Base-by-base conservation (phyloP, 345 rosid species). In the Gossypium arboreum region DNA sequence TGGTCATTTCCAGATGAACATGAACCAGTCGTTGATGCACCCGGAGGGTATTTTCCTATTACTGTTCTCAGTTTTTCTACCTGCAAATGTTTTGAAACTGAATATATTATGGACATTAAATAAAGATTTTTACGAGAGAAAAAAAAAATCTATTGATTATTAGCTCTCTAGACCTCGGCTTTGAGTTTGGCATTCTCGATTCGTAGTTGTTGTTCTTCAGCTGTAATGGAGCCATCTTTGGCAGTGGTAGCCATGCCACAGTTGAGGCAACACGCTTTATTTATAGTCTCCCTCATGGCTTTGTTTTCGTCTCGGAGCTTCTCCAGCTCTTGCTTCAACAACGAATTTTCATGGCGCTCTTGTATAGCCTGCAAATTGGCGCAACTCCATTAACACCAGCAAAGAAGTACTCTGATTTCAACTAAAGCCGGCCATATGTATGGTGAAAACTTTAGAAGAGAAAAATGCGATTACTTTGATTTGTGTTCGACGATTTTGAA, bases 401-500 rank as follows among this genome's bases (percentile, higher is more conserved):
- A 67, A 45, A 45, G 43, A 70, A 54, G 9, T 34, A 62, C n/a
- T 62, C 67, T 34, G 45, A 62, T 62, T 34, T 29, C 7, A 18
- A 20, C 60, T 13, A 70, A 24, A 67, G 18, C 50, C n/a, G 45
- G 18, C 50, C n/a, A 22, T 17, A 47, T 8, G 72, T 9, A 65
- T 18, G 2, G 9, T 8, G 10, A 47, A 68, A 50, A 2, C 3
- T 1, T 24, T 9, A 58, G 27, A 25, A 59, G 7, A 59, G 64
- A 59, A 25, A 4, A 59, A 25, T 59, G 39, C 41, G n/a, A 22
- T 4, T 80, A 91, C 98, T 94, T 95, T 93, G 79, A 95, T 88
- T 79, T 95, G 99, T 43, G 99, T 95, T 34, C 99, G 88, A 44
- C 99, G 96, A 82, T 95, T 95, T 82, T 95, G 99, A 74, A 95